phyloP scores from a whole-genome alignment of 306 rosid species.

The Albizia julibrissin region DNA sequence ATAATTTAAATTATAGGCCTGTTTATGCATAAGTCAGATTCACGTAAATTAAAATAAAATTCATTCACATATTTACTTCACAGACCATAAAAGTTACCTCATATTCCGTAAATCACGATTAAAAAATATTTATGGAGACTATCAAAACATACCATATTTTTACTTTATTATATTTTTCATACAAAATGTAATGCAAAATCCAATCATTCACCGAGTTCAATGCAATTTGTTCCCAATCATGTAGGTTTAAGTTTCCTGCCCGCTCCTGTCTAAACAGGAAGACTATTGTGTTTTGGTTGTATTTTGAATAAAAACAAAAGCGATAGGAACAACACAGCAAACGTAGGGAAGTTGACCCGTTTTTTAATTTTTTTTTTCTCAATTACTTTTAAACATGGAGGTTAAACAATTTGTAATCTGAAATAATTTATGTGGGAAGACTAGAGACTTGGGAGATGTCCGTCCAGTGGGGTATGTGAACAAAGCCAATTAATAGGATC shows the following conservation, averaged over 20 bases:
- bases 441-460: background rate
- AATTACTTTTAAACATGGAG: too few species aligned
- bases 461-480: background rate
- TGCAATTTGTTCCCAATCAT: background rate
- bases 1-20: background rate
- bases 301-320: too few species aligned
- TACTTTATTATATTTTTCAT: background rate
- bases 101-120: too few species aligned
- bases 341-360: background rate
- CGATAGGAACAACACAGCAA: background rate
- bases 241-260: background rate
- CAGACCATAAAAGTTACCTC: too few species aligned
- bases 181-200: background rate
- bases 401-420: too few species aligned
- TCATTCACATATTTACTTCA: too few species aligned
- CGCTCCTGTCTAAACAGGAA: background rate
- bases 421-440: background rate
- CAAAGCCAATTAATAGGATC: background rate
- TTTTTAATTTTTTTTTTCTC: background rate
- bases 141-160: too few species aligned
- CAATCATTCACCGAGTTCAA: background rate
- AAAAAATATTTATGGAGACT: too few species aligned
- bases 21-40: too few species aligned
- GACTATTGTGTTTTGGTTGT: background rate
- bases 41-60: too few species aligned